Evolutionary conservation across 257 asterid species (phyloP), one percentile per base, ranked within the genome.

Genomic region (Ilex asprella): DNA sequence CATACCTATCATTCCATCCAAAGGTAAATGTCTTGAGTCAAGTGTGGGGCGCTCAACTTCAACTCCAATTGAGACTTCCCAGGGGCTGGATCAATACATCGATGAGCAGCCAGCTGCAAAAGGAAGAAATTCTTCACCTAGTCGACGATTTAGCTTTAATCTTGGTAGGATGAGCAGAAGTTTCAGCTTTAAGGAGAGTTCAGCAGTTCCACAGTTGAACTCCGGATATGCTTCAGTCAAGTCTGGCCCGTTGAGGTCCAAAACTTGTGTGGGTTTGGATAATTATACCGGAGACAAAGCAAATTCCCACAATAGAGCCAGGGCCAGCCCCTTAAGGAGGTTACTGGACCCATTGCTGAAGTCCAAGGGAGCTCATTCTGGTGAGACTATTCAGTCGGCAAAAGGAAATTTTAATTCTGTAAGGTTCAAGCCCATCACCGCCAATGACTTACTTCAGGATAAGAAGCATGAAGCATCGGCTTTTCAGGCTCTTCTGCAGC

Each of bases 101-200:
- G 67, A 71, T 30, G 82, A 72, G 69, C 73, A 73, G 65, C 61
- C 77, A 30, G 58, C 71, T 31, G 64, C 44, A 27, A 81, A 76
- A 75, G 94, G 81, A 68, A 78, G 94, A 75, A 74, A 82, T 57
- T 82, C 89, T 32, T 87, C 95, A 39, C 94, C 95, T 62, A 76
- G 71, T 43, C 79, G 86, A 52, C 77, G 97, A 47, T 87, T 89
- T 69, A 89, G 91, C 81, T 83, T 92, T 70, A 81, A 70, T 78
- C 65, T 84, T 29, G 81, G 96, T 67, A 81, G 67, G 78, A 75
- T 87, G 84, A 81, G 89, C 81, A 86, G 95, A 75, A 92, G 89
- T 78, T 73, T 78, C 76, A 89, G 94, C 78, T 87, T 86, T 65
- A 92, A 87, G 89, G 99, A 92, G 39, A 70, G 70, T 55, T 82